Evolutionary conservation across 495 filamentous ascomycete species (phyloP), one percentile per base, ranked within the genome.

Genomic region (Cryomyces minteri): DNA sequence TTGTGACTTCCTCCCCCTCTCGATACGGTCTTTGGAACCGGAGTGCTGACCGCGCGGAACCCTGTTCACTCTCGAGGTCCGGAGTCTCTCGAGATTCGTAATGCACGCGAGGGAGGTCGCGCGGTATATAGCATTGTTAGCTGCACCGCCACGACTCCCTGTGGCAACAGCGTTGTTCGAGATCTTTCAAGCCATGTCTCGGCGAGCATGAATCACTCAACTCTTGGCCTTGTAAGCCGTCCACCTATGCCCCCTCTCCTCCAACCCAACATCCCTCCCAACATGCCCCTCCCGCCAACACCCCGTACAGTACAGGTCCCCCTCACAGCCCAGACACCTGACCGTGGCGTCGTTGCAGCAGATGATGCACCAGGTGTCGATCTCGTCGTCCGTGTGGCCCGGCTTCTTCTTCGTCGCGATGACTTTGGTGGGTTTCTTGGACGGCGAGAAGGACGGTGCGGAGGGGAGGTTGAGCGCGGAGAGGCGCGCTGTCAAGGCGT

Each of bases 281-380:
- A 70, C 61, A 49, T 84, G 80, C 54, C 80, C 79, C 52, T 81
- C 80, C 42, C 61, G 64, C 79, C 78, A 84, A 60, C 80, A 83
- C 5, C 66, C 54, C 7, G 60, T 63, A 57, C 80, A 84, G 53
- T 80, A 84, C 12, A 77, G 55, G 46, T 82, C 77, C 6, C 65
- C 67, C 46, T 77, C 76, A 53, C 80, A 83, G 8, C 74, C 79
- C 3, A 68, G 43, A 53, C 80, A 84, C 43, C 59, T 56, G 8
- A 83, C 61, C 4, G 68, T 68, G 4, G 76, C 78, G 50, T 83
- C 77, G 33, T 76, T 74, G 31, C 73, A 73, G 52, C 80, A 84
- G 40, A 82, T 80, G 10, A 71, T 65, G 54, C 80, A 84, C 79
- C 79, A 83, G 25, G 62, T 72, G 40, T 73, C 73, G 45, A 77